phyloP scores from a whole-genome alignment of 2,329 filamentous ascomycete genomes.

The Penicillium janthinellum region DNA sequence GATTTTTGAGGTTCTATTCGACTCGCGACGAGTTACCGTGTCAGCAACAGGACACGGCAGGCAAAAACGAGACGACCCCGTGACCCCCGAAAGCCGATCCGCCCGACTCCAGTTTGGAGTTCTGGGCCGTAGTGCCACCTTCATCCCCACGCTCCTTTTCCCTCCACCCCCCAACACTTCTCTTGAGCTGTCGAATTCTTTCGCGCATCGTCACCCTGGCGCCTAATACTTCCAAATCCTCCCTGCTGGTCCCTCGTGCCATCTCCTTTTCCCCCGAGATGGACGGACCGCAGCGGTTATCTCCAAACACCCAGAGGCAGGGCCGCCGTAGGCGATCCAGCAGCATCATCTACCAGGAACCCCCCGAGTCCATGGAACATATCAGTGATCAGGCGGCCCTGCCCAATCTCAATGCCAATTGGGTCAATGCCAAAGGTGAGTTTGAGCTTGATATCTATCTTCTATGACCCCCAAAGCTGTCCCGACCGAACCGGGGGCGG shows the following conservation, averaged over 20 bases:
- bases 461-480: background rate
- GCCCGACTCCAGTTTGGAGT: slow-evolving; percentile 26
- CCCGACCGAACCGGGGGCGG: slow-evolving; percentile 10
- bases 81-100: slow-evolving; percentile 24
- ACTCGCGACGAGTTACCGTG: background rate
- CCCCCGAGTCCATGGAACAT: slow-evolving; percentile 93
- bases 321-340: slow-evolving; percentile 90
- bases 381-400: slow-evolving; percentile 93
- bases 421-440: slow-evolving; percentile 98
- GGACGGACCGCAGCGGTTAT: slow-evolving; percentile 61
- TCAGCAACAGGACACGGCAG: background rate
- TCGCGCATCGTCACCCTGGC: slow-evolving; percentile 22
- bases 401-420: slow-evolving; percentile 95
- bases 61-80: slow-evolving; percentile 6
- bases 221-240: slow-evolving; percentile 80
- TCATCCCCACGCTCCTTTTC: slow-evolving; percentile 34
- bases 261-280: slow-evolving; percentile 87
- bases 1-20: background rate
- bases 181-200: background rate
- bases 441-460: slow-evolving; percentile 12
- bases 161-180: slow-evolving; percentile 20
- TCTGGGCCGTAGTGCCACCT: slow-evolving; percentile 27
- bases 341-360: slow-evolving; percentile 98
- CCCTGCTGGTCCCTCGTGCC: slow-evolving; percentile 83
- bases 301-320: slow-evolving; percentile 64